Evolutionary conservation across 129 eudicot genomes (phyloP).

Genomic region (Helichrysum umbraculigerum): DNA sequence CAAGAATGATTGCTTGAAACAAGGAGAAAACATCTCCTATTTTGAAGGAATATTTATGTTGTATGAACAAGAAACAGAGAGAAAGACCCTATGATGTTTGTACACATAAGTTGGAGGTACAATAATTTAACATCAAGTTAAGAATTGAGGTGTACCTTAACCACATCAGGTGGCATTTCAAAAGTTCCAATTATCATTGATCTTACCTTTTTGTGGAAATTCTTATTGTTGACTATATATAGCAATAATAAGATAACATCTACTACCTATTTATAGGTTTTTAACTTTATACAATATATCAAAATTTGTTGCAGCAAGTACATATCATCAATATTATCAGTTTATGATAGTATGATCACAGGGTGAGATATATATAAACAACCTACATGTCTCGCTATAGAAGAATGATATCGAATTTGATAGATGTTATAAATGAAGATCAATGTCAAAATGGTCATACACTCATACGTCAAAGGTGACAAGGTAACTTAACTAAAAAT

Average conservation of each 20-base stretch:
- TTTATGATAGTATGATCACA: neutral
- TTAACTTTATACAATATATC: no score
- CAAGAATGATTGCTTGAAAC: slow-evolving; percentile 32
- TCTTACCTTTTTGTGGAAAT: neutral
- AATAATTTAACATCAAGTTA: neutral
- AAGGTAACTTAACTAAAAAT: neutral
- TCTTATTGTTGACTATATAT: no score
- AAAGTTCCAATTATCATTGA: neutral
- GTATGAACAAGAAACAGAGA: slow-evolving; percentile 16
- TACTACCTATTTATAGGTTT: no score
- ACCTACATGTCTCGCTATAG: neutral
- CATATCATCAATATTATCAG: neutral
- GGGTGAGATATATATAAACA: neutral
- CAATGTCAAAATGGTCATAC: neutral
- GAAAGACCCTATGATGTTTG: neutral
- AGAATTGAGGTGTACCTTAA: neutral
- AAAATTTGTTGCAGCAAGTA: no score
- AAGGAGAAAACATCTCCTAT: slow-evolving; percentile 41
- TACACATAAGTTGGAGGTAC: neutral
- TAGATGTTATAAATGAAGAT: neutral
- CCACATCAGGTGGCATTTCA: neutral
- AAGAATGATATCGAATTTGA: neutral
- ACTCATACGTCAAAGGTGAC: neutral
- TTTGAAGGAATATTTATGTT: slow-evolving; percentile 32
- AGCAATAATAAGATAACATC: no score